These are phyloP conservation scores for Penicillium simplicissimum DNA, from an alignment of 495 filamentous ascomycete species.

Conservation along the genomic window DNA sequence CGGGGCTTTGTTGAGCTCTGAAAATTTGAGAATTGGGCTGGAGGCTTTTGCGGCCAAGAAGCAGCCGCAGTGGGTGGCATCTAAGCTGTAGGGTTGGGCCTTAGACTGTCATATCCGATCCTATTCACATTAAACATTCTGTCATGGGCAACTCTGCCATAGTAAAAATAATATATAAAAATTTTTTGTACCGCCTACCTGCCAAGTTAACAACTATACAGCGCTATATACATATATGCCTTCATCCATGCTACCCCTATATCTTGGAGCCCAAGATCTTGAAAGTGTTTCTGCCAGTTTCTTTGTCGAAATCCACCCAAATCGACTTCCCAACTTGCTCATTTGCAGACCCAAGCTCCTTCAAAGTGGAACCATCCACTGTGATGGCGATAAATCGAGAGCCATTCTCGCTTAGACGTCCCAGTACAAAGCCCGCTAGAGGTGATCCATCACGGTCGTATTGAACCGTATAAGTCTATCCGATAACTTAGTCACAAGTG, in stretches of 20 bases:
- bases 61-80: conserved; percentile 60
- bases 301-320: neutral
- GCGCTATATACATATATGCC: neutral
- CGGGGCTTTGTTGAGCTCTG: conserved; percentile 43
- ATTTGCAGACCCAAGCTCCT: neutral
- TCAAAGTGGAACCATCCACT: neutral
- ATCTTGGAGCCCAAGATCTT: neutral
- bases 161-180: neutral
- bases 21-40: conserved; percentile 76
- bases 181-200: neutral
- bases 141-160: neutral
- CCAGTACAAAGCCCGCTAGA: conserved; percentile 1
- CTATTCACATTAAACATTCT: neutral
- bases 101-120: neutral
- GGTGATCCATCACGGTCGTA: conserved; percentile 45
- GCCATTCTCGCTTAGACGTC: neutral
- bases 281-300: conserved; percentile 2
- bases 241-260: neutral
- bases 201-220: neutral
- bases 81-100: neutral
- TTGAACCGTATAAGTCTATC: conserved; percentile 57
- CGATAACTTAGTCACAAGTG: neutral
- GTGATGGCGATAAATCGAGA: conserved; percentile 3
- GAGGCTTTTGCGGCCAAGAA: conserved; percentile 74
- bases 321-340: conserved; percentile 1